phyloP scores from a whole-genome alignment of 2,329 filamentous ascomycete species.

The Boeremia lycopersici region DNA sequence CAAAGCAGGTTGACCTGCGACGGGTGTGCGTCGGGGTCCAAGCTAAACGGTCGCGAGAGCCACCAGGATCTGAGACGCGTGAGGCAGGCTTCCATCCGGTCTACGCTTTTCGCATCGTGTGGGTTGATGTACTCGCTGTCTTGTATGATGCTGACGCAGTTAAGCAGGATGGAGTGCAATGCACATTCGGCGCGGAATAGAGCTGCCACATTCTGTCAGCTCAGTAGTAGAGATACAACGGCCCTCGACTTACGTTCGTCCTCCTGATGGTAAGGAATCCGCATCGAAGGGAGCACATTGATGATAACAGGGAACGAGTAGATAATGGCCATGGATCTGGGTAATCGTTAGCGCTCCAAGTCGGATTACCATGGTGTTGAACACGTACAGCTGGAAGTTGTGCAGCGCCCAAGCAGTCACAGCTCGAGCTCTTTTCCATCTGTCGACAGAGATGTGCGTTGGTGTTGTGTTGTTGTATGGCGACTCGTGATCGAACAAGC shows the following conservation, averaged over 20 bases:
- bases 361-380: too few species aligned
- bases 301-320: conserved; percentile 33
- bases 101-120: conserved; percentile 18
- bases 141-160: conserved; percentile 25
- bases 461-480: conserved; percentile 15
- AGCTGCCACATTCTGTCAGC: conserved; percentile 20
- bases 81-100: conserved; percentile 30
- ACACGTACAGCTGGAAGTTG: conserved; percentile 41
- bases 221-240: background rate
- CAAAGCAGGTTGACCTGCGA: conserved; percentile 35
- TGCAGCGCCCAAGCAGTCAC: conserved; percentile 40
- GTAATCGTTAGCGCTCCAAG: conserved; percentile 3
- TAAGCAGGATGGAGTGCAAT: conserved; percentile 32
- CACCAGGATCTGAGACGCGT: conserved; percentile 32
- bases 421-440: conserved; percentile 30
- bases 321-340: conserved; percentile 36
- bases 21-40: conserved; percentile 28
- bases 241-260: conserved; percentile 24
- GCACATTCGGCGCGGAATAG: conserved; percentile 36
- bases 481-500: conserved; percentile 28
- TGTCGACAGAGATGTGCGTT: conserved; percentile 19
- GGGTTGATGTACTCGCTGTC: conserved; percentile 12
- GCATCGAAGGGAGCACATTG: conserved; percentile 27
- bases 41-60: conserved; percentile 19
- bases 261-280: conserved; percentile 29